Percentiles rank a stretch among this genome's conserved stretches.
Evolutionary conservation across 164 flowering plant species (phyloP).

Genomic region (Protea cynaroides): DNA sequence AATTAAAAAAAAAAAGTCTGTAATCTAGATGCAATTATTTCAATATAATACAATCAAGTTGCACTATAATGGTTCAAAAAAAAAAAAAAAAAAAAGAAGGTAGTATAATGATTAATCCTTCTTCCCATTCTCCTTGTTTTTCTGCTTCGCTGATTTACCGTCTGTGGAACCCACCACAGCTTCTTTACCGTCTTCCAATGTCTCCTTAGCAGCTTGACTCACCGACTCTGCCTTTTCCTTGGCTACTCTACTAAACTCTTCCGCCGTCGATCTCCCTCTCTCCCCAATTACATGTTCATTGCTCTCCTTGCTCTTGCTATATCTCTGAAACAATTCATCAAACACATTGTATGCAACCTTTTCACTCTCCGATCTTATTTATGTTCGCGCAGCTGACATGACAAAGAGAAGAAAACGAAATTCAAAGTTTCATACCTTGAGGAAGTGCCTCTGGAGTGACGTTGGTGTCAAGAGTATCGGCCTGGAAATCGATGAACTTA

Average conservation of each 20-base stretch:
- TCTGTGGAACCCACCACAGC: not conserved
- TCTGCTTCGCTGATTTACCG: not conserved
- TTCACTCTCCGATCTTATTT: too few relatives aligned
- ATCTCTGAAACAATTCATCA: not conserved
- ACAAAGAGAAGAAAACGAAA: too few relatives aligned
- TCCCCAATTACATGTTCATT: not conserved
- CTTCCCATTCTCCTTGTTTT: conserved; percentile 11
- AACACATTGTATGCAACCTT: too few relatives aligned
- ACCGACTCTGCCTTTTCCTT: conserved; percentile 15
- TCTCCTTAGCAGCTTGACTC: conserved; percentile 6
- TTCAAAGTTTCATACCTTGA: not conserved
- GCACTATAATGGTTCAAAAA: too few relatives aligned
- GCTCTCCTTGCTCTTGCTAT: not conserved
- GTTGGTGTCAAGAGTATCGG: not conserved
- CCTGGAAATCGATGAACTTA: not conserved
- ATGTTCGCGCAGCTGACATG: too few relatives aligned
- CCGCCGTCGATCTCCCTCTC: conserved; percentile 22
- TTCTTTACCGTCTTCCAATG: conserved; percentile 7
- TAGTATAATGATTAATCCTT: too few relatives aligned
- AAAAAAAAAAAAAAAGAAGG: too few relatives aligned
- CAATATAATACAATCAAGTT: too few relatives aligned
- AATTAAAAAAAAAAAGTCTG: too few relatives aligned
- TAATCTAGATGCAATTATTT: too few relatives aligned
- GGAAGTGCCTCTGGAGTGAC: not conserved
- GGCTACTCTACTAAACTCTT: conserved; percentile 19